phyloP scores from a whole-genome alignment of 768 basidiomycete genomes.

The Tricholoma furcatifolium region DNA sequence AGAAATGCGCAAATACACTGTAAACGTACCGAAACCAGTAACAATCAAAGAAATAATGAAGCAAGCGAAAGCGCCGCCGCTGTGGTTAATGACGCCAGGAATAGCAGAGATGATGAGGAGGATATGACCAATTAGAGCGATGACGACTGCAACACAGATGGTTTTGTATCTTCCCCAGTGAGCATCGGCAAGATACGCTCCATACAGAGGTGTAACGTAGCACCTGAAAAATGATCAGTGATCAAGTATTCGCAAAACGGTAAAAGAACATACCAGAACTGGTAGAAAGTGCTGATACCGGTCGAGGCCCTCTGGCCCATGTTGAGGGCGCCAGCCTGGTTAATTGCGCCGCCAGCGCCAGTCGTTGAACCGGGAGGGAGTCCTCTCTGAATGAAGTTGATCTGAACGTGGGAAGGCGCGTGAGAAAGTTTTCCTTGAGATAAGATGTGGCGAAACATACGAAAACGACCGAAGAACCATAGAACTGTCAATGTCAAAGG shows the following conservation, averaged over 20 bases:
- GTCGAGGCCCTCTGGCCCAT: constrained; percentile 71
- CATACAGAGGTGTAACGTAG: constrained; percentile 63
- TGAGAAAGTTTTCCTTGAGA: not conserved
- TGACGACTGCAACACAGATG: constrained; percentile 53
- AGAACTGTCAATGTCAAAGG: constrained; percentile 28
- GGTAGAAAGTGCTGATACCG: constrained; percentile 68
- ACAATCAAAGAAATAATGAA: constrained; percentile 52
- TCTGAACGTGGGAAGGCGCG: constrained; percentile 31
- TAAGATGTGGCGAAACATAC: constrained; percentile 25
- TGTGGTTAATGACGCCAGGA: constrained; percentile 43
- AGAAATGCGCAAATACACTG: not conserved
- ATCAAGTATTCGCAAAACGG: too few relatives aligned
- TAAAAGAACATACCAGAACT: constrained; percentile 51
- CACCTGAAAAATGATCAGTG: constrained; percentile 47
- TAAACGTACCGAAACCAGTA: constrained; percentile 43
- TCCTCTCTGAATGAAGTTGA: constrained; percentile 74
- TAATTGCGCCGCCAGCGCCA: constrained; percentile 50
- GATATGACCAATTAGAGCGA: constrained; percentile 64
- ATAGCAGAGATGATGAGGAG: constrained; percentile 61
- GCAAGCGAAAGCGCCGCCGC: constrained; percentile 12
- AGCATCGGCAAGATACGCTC: constrained; percentile 73
- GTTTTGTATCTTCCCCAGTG: constrained; percentile 76
- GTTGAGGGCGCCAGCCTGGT: constrained; percentile 67
- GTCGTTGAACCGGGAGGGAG: constrained; percentile 65
- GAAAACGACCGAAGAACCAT: constrained; percentile 49